Evolutionary conservation across 108 stramenopile genomes (phyloP), one percentile per base, ranked within the genome.

Genomic region (Nitzschia palea): DNA sequence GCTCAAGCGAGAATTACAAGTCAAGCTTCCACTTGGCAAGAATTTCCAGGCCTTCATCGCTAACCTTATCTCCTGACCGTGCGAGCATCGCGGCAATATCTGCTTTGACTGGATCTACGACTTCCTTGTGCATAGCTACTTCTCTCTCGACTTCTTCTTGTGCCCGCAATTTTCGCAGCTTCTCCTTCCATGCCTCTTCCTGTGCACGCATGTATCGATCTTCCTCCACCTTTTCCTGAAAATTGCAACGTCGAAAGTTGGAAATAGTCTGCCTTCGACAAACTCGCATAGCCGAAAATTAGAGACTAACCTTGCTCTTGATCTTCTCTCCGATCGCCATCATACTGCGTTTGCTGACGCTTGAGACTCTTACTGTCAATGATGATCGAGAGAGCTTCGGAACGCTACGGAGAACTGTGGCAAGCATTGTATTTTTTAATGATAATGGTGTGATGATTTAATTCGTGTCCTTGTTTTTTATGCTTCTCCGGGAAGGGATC

Each of bases 191-290:
- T n/a, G 58, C 47, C 31, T 76, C 45, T 53, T 81, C 80, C 40
- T 77, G 76, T n/a, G 67, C 71, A 17, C 71, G 65, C 62, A 77
- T 68, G 68, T 55, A 81, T 3, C 71, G 76, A 36, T 77, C 80
- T 62, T 81, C 80, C 62, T 81, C 80, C 6, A 81, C 76, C 35
- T 60, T 68, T 64, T 77, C 76, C 80, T 81, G 62, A 55, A 42
- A 48, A 48, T 48, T 4, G n/a, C 5, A 27, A 42, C 40, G 14
- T 14, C 51, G n/a, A 23, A 23, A 55, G 27, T 32, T 55, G 26
- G 15, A 22, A 26, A 48, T 15, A 17, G 8, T 40, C n/a, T 51
- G 15, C 5, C 5, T 51, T 40, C 8, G 10, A 40, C 8, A 40
- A 8, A 40, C 48, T n/a, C 3, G 30, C n/a, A 4, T n/a, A 37